Percentiles rank a stretch among this genome's conserved stretches.
Evolutionary conservation across 345 rosid species (phyloP).

Genomic region (Balakata baccata): DNA sequence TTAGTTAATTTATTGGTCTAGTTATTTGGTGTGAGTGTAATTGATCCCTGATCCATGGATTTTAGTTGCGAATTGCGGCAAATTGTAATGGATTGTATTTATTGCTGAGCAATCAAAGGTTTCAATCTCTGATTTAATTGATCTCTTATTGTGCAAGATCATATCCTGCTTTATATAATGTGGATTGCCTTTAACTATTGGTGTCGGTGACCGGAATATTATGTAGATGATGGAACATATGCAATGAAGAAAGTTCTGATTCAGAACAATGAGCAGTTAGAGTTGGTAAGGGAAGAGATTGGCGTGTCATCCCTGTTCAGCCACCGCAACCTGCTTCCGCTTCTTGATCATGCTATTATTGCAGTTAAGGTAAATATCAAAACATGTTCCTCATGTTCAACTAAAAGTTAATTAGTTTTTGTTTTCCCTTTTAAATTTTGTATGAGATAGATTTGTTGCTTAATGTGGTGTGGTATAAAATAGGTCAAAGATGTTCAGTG

Average conservation of each 20-base stretch:
- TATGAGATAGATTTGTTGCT: not conserved
- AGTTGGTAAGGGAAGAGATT: slow-evolving; percentile 88
- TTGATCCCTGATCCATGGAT: slow-evolving; percentile 2
- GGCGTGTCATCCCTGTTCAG: slow-evolving; percentile 81
- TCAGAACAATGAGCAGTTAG: slow-evolving; percentile 82
- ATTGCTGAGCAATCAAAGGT: not conserved
- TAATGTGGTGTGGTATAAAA: not conserved
- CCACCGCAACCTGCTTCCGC: slow-evolving; percentile 89
- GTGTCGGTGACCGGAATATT: not conserved
- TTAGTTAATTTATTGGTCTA: not conserved
- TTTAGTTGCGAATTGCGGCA: not conserved
- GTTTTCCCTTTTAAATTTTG: not conserved
- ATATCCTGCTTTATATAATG: not conserved
- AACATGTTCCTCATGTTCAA: not conserved
- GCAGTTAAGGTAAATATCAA: slow-evolving; percentile 61
- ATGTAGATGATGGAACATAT: slow-evolving; percentile 83
- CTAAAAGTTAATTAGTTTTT: not conserved
- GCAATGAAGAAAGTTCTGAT: slow-evolving; percentile 98
- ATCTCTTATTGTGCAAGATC: not conserved
- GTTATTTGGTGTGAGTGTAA: not conserved
- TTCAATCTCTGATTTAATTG: not conserved
- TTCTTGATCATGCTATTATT: slow-evolving; percentile 92
- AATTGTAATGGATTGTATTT: not conserved
- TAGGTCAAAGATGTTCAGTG: not conserved
- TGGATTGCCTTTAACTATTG: not conserved